Conservation (phyloP, 1,284 basidiomycete genomes). For the Ceratobasidium sp. region DNA sequence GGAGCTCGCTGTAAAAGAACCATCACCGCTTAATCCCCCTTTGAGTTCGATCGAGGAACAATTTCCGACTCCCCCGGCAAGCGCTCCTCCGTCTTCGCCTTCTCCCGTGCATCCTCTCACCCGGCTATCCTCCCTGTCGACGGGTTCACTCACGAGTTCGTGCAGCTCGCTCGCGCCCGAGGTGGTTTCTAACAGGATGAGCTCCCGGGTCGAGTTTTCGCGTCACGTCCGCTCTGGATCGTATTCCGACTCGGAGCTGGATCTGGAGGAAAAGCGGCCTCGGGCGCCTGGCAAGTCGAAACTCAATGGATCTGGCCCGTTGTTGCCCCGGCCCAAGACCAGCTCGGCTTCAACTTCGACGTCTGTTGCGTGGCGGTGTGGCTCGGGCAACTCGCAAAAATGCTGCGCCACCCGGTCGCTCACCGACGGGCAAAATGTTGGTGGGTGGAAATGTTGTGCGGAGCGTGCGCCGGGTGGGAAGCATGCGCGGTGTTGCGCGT, state of each 20-base stretch:
- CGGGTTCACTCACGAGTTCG: constrained; percentile 18
- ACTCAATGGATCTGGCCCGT: not conserved
- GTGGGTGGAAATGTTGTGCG: constrained; percentile 34
- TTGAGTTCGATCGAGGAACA: constrained; percentile 21
- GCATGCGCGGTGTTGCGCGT: constrained; percentile 32
- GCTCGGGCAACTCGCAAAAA: constrained; percentile 32
- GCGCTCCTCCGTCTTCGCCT: constrained; percentile 24
- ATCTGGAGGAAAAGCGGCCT: constrained; percentile 16
- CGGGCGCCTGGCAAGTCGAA: not conserved
- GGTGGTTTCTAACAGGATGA: constrained; percentile 1
- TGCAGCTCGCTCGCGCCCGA: constrained; percentile 33
- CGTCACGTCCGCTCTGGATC: constrained; percentile 32
- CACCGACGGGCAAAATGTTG: constrained; percentile 6
- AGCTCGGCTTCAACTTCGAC: constrained; percentile 5
- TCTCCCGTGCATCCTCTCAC: constrained; percentile 30
- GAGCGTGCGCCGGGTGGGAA: constrained; percentile 23
- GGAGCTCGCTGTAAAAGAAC: not conserved
- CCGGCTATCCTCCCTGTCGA: constrained; percentile 3
- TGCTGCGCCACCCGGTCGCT: constrained; percentile 25
- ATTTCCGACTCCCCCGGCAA: constrained; percentile 28
- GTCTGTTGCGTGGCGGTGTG: constrained; percentile 35
- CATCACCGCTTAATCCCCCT: not conserved
- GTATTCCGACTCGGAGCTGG: constrained; percentile 41
- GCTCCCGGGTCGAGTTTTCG: constrained; percentile 40
- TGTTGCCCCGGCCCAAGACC: not conserved